Evolutionary conservation across 805 yeast species (phyloP).

Genomic region (Torulaspora delbrueckii): DNA sequence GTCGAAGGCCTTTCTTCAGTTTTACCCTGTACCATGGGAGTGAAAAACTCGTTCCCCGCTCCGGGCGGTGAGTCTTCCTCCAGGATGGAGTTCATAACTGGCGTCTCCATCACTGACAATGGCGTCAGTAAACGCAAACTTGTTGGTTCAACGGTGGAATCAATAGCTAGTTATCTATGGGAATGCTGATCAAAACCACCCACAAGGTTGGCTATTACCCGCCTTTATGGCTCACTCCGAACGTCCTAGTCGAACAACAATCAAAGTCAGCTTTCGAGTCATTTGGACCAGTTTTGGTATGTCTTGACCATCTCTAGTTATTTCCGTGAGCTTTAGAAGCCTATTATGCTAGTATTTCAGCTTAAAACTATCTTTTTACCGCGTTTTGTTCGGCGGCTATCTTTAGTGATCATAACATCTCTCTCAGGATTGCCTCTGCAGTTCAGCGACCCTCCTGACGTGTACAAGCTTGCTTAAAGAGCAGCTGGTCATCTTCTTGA

Average conservation of each 20-base stretch:
- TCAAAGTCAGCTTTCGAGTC: no score
- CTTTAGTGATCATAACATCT: background rate
- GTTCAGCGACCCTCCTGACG: background rate
- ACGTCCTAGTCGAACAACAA: background rate
- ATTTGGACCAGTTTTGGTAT: no score
- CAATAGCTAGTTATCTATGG: no score
- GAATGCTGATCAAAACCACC: background rate
- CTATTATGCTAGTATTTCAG: no score
- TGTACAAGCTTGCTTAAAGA: background rate
- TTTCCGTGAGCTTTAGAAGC: no score
- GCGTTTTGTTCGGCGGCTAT: background rate
- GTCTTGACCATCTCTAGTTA: no score
- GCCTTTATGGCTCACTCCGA: background rate
- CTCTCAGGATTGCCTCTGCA: background rate
- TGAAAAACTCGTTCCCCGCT: conserved; percentile 12
- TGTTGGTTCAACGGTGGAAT: no score
- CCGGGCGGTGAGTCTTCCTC: conserved; percentile 27
- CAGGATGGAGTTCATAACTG: conserved; percentile 27
- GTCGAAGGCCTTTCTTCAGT: conserved; percentile 1
- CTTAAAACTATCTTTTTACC: background rate
- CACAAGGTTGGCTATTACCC: background rate
- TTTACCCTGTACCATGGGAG: conserved; percentile 8
- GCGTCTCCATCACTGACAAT: conserved; percentile 11
- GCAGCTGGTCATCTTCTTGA: background rate
- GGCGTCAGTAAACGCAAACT: background rate